phyloP scores from a whole-genome alignment of 2,329 filamentous ascomycete genomes.

The Aspergillus ibericus region DNA sequence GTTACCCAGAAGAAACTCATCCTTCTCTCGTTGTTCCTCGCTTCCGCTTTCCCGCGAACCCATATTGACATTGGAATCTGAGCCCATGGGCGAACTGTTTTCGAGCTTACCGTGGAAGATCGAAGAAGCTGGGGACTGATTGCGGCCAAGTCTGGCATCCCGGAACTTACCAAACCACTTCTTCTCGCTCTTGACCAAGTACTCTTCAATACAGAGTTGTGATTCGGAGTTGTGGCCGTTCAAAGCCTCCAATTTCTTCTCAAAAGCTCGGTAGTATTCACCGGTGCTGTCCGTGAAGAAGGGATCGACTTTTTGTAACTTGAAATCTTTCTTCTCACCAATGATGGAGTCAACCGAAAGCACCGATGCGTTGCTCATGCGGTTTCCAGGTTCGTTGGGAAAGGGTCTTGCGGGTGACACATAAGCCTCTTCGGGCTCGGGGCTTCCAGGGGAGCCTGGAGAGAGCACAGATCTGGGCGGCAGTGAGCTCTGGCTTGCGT shows the following conservation, averaged over 20 bases:
- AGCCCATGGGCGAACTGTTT: conserved; percentile 38
- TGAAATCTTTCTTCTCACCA: conserved; percentile 61
- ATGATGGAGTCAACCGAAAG: conserved; percentile 60
- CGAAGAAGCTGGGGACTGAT: conserved; percentile 42
- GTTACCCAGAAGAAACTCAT: conserved; percentile 57
- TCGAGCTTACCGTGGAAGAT: conserved; percentile 34
- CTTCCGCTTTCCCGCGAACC: conserved; percentile 36
- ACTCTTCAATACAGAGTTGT: conserved; percentile 65
- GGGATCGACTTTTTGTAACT: conserved; percentile 65
- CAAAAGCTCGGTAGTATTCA: conserved; percentile 60
- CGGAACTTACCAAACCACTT: conserved; percentile 64
- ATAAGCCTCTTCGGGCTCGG: conserved; percentile 36
- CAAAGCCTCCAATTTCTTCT: conserved; percentile 57
- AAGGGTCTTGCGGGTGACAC: conserved; percentile 27
- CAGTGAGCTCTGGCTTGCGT: conserved; percentile 30
- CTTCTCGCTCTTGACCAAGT: conserved; percentile 65
- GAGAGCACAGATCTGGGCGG: conserved; percentile 21
- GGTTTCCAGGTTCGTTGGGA: conserved; percentile 28
- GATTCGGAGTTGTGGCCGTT: conserved; percentile 59
- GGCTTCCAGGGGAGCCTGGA: conserved; percentile 30
- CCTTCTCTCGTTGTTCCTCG: conserved; percentile 42
- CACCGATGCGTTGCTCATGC: conserved; percentile 45
- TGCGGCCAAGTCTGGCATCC: conserved; percentile 58
- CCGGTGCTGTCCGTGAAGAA: conserved; percentile 67
- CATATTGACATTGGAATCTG: conserved; percentile 43